Percentiles rank a stretch among this genome's conserved stretches.
phyloP scores from a whole-genome alignment of 306 rosid genomes.

The Lathyrus oleraceus region DNA sequence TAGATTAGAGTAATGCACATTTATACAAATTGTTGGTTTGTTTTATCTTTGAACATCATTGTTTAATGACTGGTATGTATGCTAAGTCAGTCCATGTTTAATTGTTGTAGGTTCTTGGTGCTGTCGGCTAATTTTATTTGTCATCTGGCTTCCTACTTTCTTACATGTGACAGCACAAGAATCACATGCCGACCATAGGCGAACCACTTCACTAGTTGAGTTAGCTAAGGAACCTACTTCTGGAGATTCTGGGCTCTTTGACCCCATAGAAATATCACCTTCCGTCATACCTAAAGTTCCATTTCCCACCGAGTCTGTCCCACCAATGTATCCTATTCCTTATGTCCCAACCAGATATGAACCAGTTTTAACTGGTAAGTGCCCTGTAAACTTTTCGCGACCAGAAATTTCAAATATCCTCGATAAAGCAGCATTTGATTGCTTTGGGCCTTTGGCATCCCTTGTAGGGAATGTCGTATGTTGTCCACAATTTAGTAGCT shows the following conservation, averaged over 20 bases:
- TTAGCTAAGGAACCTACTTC: constrained; percentile 68
- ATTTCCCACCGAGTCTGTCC: constrained; percentile 57
- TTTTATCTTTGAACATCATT: no score
- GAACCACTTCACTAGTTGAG: constrained; percentile 45
- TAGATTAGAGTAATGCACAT: no score
- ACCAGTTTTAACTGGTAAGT: constrained; percentile 86
- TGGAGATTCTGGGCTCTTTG: constrained; percentile 60
- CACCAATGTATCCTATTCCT: constrained; percentile 92
- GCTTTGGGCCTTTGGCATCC: constrained; percentile 80
- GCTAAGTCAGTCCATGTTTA: constrained; percentile 33
- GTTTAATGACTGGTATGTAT: neutral
- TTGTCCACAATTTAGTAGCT: constrained; percentile 90
- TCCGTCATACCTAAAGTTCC: constrained; percentile 83
- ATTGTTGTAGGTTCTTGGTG: constrained; percentile 73
- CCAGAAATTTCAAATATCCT: constrained; percentile 63
- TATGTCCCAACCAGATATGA: constrained; percentile 75
- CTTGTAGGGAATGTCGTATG: constrained; percentile 86
- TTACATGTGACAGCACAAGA: constrained; percentile 61
- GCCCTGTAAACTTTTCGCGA: constrained; percentile 82
- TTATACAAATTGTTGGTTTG: no score
- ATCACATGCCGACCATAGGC: constrained; percentile 40
- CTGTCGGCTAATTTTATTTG: constrained; percentile 58
- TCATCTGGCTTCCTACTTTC: constrained; percentile 68
- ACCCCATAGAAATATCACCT: constrained; percentile 94
- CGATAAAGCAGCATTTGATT: constrained; percentile 89